Percentiles rank a stretch among this genome's conserved stretches.
Evolutionary conservation across 805 yeast genomes (phyloP).

Genomic region (Saccharomycopsis babjevae): DNA sequence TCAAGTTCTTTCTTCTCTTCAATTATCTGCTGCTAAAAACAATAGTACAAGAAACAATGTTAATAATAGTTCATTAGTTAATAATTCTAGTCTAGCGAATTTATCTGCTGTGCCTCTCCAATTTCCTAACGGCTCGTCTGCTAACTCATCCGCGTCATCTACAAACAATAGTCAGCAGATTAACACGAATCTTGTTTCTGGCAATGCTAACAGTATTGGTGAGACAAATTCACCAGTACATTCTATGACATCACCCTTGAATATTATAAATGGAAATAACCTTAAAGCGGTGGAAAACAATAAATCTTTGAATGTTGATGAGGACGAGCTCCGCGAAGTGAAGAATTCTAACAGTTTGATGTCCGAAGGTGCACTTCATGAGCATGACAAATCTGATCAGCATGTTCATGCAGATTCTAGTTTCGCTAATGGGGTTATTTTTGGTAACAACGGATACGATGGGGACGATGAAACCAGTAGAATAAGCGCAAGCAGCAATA

Average conservation of each 20-base stretch:
- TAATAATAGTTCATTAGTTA: conserved; percentile 4
- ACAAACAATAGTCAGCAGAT: background rate
- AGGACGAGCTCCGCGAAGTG: background rate
- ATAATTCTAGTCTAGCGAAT: background rate
- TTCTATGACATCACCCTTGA: background rate
- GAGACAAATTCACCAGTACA: background rate
- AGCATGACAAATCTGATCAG: background rate
- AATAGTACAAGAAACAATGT: conserved; percentile 9
- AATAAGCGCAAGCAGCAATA: background rate
- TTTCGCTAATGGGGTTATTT: background rate
- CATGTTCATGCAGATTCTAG: background rate
- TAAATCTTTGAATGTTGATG: background rate
- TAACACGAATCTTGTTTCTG: background rate
- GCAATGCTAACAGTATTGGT: background rate
- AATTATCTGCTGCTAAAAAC: conserved; percentile 3
- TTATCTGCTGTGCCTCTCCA: background rate
- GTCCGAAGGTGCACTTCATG: background rate
- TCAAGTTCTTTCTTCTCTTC: conserved; percentile 11
- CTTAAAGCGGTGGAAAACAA: background rate
- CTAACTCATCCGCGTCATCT: background rate
- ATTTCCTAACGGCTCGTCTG: background rate
- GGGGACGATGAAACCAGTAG: background rate
- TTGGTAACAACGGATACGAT: background rate
- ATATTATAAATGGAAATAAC: background rate
- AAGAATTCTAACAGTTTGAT: background rate